phyloP scores from a whole-genome alignment of 2,329 filamentous ascomycete genomes.

The Sclerotinia minor region DNA sequence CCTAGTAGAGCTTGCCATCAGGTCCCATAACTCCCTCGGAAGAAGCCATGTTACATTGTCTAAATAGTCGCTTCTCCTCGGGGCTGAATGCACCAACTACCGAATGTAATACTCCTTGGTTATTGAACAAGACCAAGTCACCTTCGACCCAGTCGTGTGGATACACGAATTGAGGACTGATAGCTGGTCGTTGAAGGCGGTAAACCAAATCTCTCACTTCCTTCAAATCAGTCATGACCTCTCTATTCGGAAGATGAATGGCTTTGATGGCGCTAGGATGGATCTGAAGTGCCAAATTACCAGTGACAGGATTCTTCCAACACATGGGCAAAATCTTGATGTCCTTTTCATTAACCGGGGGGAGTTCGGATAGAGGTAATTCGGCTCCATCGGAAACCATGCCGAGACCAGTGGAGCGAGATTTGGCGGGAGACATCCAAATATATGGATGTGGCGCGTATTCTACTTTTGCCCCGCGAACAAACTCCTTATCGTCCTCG shows the following conservation, averaged over 20 bases:
- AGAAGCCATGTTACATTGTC: conserved; percentile 78
- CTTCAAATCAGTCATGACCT: conserved; percentile 66
- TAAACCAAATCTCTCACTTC: conserved; percentile 71
- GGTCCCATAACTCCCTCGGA: conserved; percentile 47
- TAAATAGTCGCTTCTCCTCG: conserved; percentile 72
- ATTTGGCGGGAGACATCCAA: conserved; percentile 73
- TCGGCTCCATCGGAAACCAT: conserved; percentile 67
- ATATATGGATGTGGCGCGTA: conserved; percentile 80
- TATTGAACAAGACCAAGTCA: conserved; percentile 77
- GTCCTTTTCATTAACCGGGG: conserved; percentile 63
- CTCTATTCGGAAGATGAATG: conserved; percentile 66
- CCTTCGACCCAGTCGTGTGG: conserved; percentile 76
- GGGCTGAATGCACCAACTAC: conserved; percentile 73
- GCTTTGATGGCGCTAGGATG: conserved; percentile 71
- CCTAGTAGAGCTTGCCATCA: conserved; percentile 40
- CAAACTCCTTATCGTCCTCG: conserved; percentile 66
- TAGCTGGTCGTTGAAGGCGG: conserved; percentile 68
- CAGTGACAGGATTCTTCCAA: conserved; percentile 74
- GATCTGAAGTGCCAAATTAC: conserved; percentile 67
- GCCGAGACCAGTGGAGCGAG: conserved; percentile 69
- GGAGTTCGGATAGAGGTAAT: conserved; percentile 58
- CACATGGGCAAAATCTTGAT: conserved; percentile 74
- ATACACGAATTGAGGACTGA: conserved; percentile 67
- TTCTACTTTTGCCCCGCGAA: conserved; percentile 64
- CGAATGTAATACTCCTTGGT: conserved; percentile 71